A percentile compares a stretch with the other conserved stretches of the same genome.
phyloP scores from a whole-genome alignment of 345 rosid genomes.

The Adansonia digitata region DNA sequence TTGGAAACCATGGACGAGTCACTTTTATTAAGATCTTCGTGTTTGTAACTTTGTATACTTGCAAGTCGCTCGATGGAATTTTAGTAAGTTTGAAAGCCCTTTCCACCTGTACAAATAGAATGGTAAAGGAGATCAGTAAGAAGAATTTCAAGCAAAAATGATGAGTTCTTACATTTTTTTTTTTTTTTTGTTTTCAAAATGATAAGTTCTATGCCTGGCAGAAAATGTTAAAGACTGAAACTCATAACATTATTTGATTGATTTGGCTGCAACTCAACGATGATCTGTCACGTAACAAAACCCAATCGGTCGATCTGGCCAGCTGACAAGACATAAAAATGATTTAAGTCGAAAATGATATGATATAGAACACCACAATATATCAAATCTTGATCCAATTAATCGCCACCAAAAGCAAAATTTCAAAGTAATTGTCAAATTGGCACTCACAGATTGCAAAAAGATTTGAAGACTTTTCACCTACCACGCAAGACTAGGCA shows the following conservation, averaged over 20 bases:
- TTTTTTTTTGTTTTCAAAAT: background rate
- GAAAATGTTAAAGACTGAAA: background rate
- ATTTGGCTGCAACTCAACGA: background rate
- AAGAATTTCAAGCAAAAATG: background rate
- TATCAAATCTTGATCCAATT: background rate
- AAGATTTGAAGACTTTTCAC: background rate
- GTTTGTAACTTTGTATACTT: background rate
- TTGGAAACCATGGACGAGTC: background rate
- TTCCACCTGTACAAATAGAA: conserved; percentile 1
- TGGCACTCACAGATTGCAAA: background rate
- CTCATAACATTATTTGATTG: background rate
- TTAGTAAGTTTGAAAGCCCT: background rate
- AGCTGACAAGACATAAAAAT: background rate
- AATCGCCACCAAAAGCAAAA: background rate
- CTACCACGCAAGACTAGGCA: background rate
- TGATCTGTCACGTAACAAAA: background rate
- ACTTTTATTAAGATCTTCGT: background rate
- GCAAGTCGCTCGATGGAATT: background rate
- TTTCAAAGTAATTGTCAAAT: background rate
- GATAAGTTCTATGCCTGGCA: background rate
- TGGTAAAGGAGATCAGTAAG: conserved; percentile 3
- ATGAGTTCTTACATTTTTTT: background rate
- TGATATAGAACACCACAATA: background rate
- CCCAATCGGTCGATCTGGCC: background rate
- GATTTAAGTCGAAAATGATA: background rate